A percentile compares a stretch with the other conserved stretches of the same genome.
Evolutionary conservation across 2,329 filamentous ascomycete genomes (phyloP).

Genomic region (Sporothrix brunneoviolacea): DNA sequence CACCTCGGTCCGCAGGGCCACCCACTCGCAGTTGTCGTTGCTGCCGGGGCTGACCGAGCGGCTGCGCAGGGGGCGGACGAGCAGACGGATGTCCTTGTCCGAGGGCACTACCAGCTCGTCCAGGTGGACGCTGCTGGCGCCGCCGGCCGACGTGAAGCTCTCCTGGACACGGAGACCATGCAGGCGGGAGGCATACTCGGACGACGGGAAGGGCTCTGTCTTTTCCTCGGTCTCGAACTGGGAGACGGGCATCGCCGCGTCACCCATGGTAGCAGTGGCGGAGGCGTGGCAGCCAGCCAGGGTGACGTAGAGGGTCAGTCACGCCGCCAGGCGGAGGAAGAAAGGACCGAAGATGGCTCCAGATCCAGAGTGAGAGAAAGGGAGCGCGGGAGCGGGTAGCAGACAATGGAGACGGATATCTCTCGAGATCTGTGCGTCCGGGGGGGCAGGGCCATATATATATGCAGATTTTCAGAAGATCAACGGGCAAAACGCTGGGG

Average conservation of each 20-base stretch:
- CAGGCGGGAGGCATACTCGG: conserved; percentile 47
- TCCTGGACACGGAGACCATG: conserved; percentile 40
- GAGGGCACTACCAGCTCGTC: conserved; percentile 40
- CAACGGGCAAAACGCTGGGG: too few species aligned
- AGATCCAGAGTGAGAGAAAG: not conserved
- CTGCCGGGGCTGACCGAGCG: conserved; percentile 51
- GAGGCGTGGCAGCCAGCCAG: conserved; percentile 6
- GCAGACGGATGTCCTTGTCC: conserved; percentile 49
- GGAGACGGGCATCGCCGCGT: conserved; percentile 24
- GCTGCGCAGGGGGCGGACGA: conserved; percentile 47
- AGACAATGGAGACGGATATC: too few species aligned
- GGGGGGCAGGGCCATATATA: not conserved
- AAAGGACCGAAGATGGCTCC: not conserved
- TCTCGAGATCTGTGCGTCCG: not conserved
- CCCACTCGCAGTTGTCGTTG: conserved; percentile 48
- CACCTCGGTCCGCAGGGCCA: conserved; percentile 49
- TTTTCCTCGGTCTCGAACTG: conserved; percentile 39
- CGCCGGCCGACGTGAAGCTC: conserved; percentile 28
- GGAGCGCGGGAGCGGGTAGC: too few species aligned
- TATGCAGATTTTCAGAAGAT: too few species aligned
- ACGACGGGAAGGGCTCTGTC: conserved; percentile 53
- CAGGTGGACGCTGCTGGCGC: conserved; percentile 43
- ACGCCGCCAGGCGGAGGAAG: not conserved
- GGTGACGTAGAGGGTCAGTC: not conserved
- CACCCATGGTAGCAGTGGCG: conserved; percentile 35